Evolutionary conservation across 2,329 filamentous ascomycete species (phyloP).

Genomic region (Chaetomiaceae sp.): DNA sequence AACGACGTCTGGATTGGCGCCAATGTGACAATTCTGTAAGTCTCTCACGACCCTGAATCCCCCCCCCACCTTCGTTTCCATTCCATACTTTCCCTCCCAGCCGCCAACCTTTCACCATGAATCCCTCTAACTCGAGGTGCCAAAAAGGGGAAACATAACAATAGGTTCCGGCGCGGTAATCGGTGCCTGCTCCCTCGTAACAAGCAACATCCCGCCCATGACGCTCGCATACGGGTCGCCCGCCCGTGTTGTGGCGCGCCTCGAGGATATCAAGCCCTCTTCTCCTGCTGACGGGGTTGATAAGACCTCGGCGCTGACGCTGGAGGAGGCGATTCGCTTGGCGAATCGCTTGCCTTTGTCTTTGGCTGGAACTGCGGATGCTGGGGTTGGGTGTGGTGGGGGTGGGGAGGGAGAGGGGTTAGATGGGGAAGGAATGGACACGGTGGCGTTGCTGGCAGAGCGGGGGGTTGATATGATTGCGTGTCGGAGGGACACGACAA

Average conservation of each 20-base stretch:
- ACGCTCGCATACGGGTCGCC: conserved; percentile 29
- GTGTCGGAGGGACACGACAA: no score
- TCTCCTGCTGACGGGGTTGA: no score
- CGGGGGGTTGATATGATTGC: no score
- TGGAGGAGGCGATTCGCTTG: conserved; percentile 19
- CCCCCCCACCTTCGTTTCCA: no score
- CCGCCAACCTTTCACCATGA: background rate
- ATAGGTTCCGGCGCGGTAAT: conserved; percentile 31
- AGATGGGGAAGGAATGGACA: no score
- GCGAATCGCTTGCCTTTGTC: conserved; percentile 10
- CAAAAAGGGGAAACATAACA: conserved; percentile 27
- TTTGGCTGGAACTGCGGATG: background rate
- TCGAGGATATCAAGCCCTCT: conserved; percentile 12
- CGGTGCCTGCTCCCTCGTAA: conserved; percentile 30
- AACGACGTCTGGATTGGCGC: conserved; percentile 39
- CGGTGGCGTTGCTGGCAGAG: no score
- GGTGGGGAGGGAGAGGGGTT: background rate
- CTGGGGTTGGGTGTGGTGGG: background rate
- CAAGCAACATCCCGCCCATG: conserved; percentile 26
- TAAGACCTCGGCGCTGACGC: background rate
- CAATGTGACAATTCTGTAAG: conserved; percentile 33
- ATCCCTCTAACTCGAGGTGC: background rate
- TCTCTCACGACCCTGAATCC: background rate
- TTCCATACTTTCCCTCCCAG: no score
- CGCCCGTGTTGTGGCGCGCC: conserved; percentile 21